phyloP scores from a whole-genome alignment of 108 stramenopile species.

The Discostella stelligeroides region DNA sequence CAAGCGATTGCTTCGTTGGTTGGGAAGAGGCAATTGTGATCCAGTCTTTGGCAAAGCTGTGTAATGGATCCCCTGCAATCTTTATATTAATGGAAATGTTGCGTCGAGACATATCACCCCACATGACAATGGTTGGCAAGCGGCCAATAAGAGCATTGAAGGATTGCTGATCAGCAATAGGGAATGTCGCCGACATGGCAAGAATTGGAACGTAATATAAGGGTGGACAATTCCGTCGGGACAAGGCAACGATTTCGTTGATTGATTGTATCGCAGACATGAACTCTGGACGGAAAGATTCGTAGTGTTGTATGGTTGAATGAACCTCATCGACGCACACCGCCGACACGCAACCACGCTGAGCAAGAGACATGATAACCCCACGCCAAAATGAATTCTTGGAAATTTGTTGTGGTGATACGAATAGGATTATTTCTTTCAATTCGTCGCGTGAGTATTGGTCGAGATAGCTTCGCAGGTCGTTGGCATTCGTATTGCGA shows the following conservation, averaged over 20 bases:
- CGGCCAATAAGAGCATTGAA: neutral
- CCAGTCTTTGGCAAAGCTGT: neutral
- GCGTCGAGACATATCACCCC: neutral
- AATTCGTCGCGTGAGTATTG: neutral
- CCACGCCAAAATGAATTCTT: neutral
- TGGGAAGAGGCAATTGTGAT: neutral
- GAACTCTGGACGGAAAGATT: constrained; percentile 20
- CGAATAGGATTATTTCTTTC: constrained; percentile 4
- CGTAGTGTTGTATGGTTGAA: neutral
- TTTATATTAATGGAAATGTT: neutral
- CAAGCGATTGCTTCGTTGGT: neutral
- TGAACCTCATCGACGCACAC: constrained; percentile 12
- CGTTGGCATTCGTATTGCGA: neutral
- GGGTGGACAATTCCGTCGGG: no score
- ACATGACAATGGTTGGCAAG: neutral
- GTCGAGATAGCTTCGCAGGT: neutral
- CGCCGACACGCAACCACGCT: neutral
- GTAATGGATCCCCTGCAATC: no score
- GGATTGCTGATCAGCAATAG: neutral
- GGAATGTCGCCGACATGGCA: constrained; percentile 11
- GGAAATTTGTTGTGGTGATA: neutral
- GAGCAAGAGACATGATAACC: neutral
- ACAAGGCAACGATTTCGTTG: no score
- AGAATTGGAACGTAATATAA: neutral
- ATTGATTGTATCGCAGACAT: constrained; percentile 12